phyloP scores from a whole-genome alignment of 805 yeast genomes.

The Sugiyamaella smithiae region DNA sequence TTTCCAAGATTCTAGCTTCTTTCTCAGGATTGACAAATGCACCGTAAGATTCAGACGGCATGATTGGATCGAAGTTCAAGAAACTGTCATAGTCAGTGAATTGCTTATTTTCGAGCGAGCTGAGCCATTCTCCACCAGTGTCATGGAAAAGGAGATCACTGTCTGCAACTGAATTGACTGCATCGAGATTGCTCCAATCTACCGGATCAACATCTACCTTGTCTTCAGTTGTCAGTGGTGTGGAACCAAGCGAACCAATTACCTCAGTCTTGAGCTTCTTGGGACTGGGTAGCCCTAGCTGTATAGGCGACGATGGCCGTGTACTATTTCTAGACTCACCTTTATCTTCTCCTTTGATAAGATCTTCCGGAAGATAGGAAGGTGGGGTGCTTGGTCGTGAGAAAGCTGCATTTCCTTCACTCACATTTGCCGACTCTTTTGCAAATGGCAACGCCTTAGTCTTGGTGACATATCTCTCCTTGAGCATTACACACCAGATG shows the following conservation, averaged over 20 bases:
- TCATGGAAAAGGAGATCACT: constrained; percentile 5
- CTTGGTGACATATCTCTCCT: constrained; percentile 29
- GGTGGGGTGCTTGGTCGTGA: constrained; percentile 20
- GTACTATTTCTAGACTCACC: not conserved
- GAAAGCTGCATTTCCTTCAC: constrained; percentile 1
- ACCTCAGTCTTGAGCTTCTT: not conserved
- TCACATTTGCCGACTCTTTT: not conserved
- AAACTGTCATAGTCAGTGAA: constrained; percentile 1
- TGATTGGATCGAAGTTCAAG: constrained; percentile 8
- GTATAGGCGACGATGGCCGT: constrained; percentile 5
- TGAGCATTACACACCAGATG: constrained; percentile 35
- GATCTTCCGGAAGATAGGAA: constrained; percentile 19
- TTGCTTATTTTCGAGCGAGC: constrained; percentile 5
- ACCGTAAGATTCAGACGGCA: not conserved
- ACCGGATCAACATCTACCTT: not conserved
- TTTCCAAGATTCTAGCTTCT: constrained; percentile 9
- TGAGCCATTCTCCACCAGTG: constrained; percentile 14
- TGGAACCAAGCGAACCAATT: not conserved
- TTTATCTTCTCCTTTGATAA: constrained; percentile 3
- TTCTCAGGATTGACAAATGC: constrained; percentile 7
- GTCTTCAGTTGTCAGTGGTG: not conserved
- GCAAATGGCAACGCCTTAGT: not conserved
- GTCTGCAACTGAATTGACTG: not conserved
- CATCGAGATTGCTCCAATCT: not conserved
- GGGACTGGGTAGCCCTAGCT: not conserved